Evolutionary conservation across 306 rosid species (phyloP).

Genomic region (Cajanus cajan): DNA sequence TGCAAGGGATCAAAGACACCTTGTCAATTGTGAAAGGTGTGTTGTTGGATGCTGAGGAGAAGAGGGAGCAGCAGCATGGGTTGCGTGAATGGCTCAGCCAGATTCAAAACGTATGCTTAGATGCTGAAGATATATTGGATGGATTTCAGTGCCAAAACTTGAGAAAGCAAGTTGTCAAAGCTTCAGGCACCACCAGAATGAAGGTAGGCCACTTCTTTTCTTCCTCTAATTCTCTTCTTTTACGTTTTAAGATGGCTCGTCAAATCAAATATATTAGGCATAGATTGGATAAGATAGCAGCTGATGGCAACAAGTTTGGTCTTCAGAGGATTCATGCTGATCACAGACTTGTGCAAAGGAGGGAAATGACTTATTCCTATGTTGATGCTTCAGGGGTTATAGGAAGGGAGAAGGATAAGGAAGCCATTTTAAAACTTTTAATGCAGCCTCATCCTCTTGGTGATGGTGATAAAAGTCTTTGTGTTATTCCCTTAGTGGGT

Average conservation of each 20-base stretch:
- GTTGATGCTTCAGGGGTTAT: conserved; percentile 2
- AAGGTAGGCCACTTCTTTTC: conserved; percentile 20
- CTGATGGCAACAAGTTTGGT: not conserved
- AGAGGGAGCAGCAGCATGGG: not conserved
- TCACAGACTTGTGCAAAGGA: not conserved
- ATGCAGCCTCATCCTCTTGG: not conserved
- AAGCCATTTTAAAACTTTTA: not conserved
- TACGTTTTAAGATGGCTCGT: not conserved
- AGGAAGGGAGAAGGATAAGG: conserved; percentile 15
- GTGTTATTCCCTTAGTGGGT: conserved; percentile 37
- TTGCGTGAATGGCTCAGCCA: conserved; percentile 13
- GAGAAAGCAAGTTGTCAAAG: not conserved
- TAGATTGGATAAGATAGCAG: conserved; percentile 17
- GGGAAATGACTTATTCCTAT: conserved; percentile 18
- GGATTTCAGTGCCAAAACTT: not conserved
- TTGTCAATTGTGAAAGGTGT: not conserved
- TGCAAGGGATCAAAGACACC: not conserved
- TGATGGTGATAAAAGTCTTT: not conserved
- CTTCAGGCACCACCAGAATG: not conserved
- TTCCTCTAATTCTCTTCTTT: not conserved
- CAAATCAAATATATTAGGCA: not conserved
- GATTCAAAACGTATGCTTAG: not conserved
- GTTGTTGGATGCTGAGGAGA: conserved; percentile 19
- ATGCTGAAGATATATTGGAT: conserved; percentile 15
- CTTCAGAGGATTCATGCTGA: not conserved